A percentile compares a stretch with the other conserved stretches of the same genome.
These are phyloP conservation scores for Trichoderma reesei DNA, from an alignment of 495 filamentous ascomycete genomes.

Conservation along the genomic window DNA sequence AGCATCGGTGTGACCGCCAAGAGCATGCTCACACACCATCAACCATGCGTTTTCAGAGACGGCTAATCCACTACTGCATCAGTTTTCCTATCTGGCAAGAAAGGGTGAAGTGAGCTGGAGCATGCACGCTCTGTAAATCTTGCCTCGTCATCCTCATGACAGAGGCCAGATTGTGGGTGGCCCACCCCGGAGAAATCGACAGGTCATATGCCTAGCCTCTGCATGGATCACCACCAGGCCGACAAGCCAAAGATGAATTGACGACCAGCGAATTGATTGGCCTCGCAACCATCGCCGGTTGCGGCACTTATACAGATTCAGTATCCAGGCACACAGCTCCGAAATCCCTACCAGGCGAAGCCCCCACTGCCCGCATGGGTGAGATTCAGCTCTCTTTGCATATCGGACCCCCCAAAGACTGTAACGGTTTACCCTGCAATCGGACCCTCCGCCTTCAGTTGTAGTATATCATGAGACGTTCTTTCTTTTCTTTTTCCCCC, in stretches of 20 bases:
- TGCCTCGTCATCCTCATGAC: neutral
- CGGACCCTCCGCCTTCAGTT: neutral
- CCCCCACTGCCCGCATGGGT: neutral
- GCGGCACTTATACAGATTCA: neutral
- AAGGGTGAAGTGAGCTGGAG: neutral
- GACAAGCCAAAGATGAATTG: neutral
- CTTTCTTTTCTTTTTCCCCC: neutral
- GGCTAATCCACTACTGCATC: neutral
- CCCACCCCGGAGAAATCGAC: neutral
- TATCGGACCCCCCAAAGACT: neutral
- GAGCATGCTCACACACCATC: neutral
- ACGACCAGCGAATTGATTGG: neutral
- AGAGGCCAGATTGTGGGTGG: neutral
- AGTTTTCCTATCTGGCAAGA: neutral
- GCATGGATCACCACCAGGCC: neutral
- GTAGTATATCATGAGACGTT: neutral
- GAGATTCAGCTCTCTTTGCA: neutral
- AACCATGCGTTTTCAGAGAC: neutral
- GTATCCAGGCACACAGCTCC: neutral
- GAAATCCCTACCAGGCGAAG: neutral
- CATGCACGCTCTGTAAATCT: neutral
- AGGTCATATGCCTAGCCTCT: neutral
- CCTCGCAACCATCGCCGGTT: neutral
- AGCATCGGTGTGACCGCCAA: conserved; percentile 6
- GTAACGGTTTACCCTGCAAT: neutral